Evolutionary conservation across 345 rosid genomes (phyloP).

Genomic region (Psidium friedrichsthalianum): DNA sequence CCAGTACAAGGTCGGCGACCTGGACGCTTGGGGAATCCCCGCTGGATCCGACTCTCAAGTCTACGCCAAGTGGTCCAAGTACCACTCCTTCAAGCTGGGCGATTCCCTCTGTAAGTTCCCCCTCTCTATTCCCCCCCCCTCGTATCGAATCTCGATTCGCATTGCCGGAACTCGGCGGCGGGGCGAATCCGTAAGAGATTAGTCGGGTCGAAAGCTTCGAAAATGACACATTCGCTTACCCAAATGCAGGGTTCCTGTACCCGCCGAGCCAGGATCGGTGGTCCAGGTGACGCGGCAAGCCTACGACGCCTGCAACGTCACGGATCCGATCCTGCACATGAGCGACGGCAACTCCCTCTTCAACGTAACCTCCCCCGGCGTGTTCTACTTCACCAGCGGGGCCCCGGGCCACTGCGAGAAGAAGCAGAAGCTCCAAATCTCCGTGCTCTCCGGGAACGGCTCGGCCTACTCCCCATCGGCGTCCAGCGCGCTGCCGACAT

Average conservation of each 20-base stretch:
- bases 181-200: not conserved
- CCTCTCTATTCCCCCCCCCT: not conserved
- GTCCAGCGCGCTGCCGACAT: slow-evolving; percentile 29
- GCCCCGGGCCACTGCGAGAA: slow-evolving; percentile 64
- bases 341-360: slow-evolving; percentile 90
- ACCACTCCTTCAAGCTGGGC: slow-evolving; percentile 51
- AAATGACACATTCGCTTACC: not conserved
- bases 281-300: slow-evolving; percentile 58
- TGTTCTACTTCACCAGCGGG: slow-evolving; percentile 79
- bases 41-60: slow-evolving; percentile 41
- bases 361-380: slow-evolving; percentile 58
- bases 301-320: slow-evolving; percentile 61
- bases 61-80: slow-evolving; percentile 68
- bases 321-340: slow-evolving; percentile 77
- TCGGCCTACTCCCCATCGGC: slow-evolving; percentile 34
- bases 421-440: slow-evolving; percentile 70
- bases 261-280: slow-evolving; percentile 96
- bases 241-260: slow-evolving; percentile 68
- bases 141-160: not conserved
- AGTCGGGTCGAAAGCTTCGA: not conserved
- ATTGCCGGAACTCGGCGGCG: not conserved
- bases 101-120: slow-evolving; percentile 59
- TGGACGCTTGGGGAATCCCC: slow-evolving; percentile 87
- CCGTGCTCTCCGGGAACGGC: slow-evolving; percentile 39
- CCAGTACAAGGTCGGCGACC: slow-evolving; percentile 52